These are phyloP conservation scores for Termitomyces bulborhizus DNA, from an alignment of 768 basidiomycete genomes.

Conservation along the genomic window DNA sequence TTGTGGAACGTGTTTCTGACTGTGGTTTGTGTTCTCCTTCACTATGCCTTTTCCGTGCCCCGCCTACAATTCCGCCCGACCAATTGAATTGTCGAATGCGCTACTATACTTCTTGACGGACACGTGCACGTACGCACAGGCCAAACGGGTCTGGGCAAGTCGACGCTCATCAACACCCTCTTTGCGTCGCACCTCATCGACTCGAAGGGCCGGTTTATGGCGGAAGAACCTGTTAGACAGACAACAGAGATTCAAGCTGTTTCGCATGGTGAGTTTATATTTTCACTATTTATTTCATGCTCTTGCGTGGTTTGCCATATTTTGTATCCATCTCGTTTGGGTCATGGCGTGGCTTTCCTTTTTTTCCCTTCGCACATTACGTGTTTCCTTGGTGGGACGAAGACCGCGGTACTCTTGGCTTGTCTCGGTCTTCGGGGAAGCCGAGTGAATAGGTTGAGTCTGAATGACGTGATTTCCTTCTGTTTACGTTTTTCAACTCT, in stretches of 20 bases:
- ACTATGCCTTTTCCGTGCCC: neutral
- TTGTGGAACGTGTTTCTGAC: slow-evolving; percentile 1
- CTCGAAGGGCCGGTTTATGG: slow-evolving; percentile 87
- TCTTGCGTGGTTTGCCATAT: neutral
- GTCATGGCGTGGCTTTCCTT: neutral
- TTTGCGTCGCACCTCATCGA: slow-evolving; percentile 98
- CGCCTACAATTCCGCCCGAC: neutral
- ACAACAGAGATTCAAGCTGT: slow-evolving; percentile 96
- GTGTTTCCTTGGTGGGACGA: neutral
- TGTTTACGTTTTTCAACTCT: slow-evolving; percentile 3
- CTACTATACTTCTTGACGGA: neutral
- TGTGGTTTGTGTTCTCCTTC: neutral
- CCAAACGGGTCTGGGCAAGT: slow-evolving; percentile 97
- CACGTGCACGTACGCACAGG: slow-evolving; percentile 38
- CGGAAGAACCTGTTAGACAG: slow-evolving; percentile 87
- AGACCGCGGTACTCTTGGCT: neutral
- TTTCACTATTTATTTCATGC: too few relatives aligned
- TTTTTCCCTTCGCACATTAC: neutral
- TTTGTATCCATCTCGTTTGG: neutral
- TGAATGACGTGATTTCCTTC: neutral
- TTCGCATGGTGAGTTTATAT: slow-evolving; percentile 73
- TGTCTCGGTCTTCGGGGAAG: neutral
- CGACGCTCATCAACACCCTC: slow-evolving; percentile 97
- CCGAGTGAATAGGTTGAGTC: neutral
- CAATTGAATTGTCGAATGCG: neutral